Evolutionary conservation across 768 basidiomycete species (phyloP), one percentile per base, ranked within the genome.

Genomic region (Leucogyrophana mollusca): DNA sequence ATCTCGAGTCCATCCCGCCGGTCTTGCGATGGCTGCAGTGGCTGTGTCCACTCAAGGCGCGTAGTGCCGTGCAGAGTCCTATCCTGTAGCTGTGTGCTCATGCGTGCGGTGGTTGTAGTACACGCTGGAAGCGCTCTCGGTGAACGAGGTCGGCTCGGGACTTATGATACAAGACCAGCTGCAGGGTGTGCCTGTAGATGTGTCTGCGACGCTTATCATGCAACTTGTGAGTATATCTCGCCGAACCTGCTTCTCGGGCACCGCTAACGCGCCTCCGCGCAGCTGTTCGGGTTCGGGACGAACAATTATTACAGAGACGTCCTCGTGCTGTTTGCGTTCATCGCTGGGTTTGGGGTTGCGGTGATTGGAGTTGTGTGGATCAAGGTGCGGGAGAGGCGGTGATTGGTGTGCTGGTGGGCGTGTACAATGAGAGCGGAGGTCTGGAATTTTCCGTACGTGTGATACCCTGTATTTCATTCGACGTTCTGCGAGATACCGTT

Each of bases 11-110:
- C 49, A 95, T 98, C 48, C 93, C 94, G 3, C 88, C 90, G 2
- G 91, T 94, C 2, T 76, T 98, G 1, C 79, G 94, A 13, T 98
- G 94, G 94, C 72, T 97, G 43, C 87, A 94, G 59, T 97, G 91
- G 86, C 56, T 94, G 47, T 87, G 87, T 44, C 88, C 90, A 32
- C 74, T 93, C 38, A 92, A 92, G 64, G 63, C 66, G 35, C 14
- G 53, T 32, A 37, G 14, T n/a, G n/a, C n/a, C n/a, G n/a, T n/a
- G n/a, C n/a, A n/a, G n/a, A n/a, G n/a, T n/a, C n/a, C n/a, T n/a
- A n/a, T n/a, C n/a, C n/a, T n/a, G n/a, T 5, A 2, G 9, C 4
- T 23, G 6, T 38, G 23, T 27, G 20, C 34, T 50, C 11, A 50
- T 8, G n/a, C n/a, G n/a, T n/a, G n/a, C 0, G 2, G 11, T 7